Evolutionary conservation across 1,284 basidiomycete genomes (phyloP), one percentile per base, ranked within the genome.

Genomic region (Fomes fomentarius): DNA sequence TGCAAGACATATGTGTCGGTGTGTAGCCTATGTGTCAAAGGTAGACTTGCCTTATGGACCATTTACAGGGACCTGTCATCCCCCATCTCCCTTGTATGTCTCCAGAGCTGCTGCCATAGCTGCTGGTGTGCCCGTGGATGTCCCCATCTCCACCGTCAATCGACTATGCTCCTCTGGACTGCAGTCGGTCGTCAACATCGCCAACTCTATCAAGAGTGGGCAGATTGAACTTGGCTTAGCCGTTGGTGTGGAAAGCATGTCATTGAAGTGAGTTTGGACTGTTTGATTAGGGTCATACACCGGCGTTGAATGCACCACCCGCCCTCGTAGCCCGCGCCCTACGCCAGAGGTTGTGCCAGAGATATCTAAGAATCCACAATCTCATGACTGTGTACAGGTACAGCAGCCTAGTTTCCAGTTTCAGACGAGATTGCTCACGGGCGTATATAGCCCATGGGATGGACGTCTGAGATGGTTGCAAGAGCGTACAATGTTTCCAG

Each of bases 391-490:
- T 62, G 81, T 90, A 47, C 86, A 91, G 78, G 89, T 87, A 58
- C 60, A 78, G n/a, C n/a, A 17, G 14, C 19, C 1, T 14, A 15
- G 12, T 15, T 0, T 6, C 8, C 21, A 12, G 8, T 22, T 12
- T 2, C 5, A 7, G 21, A 22, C 14, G 11, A n/a, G 4, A 12
- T 24, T 40, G 21, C 4, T 40, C 5, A 40, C 22, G 9, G 5
- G 10, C 22, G 11, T 11, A 8, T 19, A n/a, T 45, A 93, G 89
- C 90, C 93, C 14, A 95, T 95, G 93, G 93, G 93, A 11, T 94
- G 93, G 93, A 94, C 93, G 1, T 91, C 90, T 3, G 93, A 95
- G 69, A 89, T 91, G 82, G 89, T 93, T 17, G 91, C 91, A 15
- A 71, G 87, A 61, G 78, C 84, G 22, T 95, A 89, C 74, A 79